These are phyloP conservation scores for Mycena pura DNA, from an alignment of 768 basidiomycete species.

Conservation along the genomic window DNA sequence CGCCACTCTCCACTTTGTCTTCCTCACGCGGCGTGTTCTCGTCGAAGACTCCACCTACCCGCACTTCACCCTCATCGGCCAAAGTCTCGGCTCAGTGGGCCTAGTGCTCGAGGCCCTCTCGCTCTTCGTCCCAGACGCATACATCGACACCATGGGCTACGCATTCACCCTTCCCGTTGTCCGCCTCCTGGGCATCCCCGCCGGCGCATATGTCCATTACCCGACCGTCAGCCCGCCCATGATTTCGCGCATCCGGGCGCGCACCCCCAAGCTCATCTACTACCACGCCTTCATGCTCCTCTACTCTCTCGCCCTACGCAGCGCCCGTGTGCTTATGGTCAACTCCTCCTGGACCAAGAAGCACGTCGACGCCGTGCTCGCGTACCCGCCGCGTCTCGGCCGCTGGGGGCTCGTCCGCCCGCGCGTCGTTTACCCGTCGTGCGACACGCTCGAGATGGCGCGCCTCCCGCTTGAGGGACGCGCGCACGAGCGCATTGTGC, in stretches of 20 bases:
- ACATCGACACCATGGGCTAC: constrained; percentile 98
- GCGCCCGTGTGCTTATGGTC: constrained; percentile 84
- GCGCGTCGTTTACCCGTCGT: constrained; percentile 88
- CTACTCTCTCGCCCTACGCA: constrained; percentile 77
- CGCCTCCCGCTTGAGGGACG: constrained; percentile 59
- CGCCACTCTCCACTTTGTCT: constrained; percentile 77
- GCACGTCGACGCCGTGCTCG: constrained; percentile 80
- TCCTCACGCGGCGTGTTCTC: constrained; percentile 69
- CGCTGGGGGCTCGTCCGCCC: constrained; percentile 55
- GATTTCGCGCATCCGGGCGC: constrained; percentile 80
- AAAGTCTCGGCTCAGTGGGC: constrained; percentile 86
- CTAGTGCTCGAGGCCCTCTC: constrained; percentile 86
- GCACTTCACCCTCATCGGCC: constrained; percentile 90
- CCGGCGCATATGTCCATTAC: constrained; percentile 95
- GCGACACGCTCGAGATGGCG: constrained; percentile 80
- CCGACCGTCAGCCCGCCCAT: constrained; percentile 96
- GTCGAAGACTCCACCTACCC: constrained; percentile 88
- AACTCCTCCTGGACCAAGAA: constrained; percentile 95
- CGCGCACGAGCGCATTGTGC: constrained; percentile 68
- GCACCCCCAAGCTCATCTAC: constrained; percentile 65
- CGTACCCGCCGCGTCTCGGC: constrained; percentile 49
- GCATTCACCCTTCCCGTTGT: constrained; percentile 92
- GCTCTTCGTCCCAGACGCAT: constrained; percentile 84
- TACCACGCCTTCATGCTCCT: constrained; percentile 88
- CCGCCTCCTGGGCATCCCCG: constrained; percentile 67